Evolutionary conservation across 1,139 yeast genomes (phyloP).

Genomic region (Debaryomycetaceae sp.): DNA sequence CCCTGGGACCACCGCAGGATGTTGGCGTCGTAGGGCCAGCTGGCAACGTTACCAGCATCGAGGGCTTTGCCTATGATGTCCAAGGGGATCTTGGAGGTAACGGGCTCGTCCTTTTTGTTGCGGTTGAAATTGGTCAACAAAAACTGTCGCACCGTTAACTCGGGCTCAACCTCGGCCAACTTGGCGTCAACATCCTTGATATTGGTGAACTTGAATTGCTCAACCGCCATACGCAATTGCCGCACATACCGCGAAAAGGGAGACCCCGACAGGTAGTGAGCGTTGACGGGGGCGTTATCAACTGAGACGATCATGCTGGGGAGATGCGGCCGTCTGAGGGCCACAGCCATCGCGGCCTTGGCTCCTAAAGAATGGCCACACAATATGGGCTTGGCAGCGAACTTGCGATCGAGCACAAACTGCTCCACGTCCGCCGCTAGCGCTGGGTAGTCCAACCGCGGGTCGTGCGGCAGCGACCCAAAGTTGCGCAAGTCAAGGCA

Average conservation of each 20-base stretch:
- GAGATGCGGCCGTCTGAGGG: slow-evolving; percentile 63
- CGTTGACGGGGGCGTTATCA: slow-evolving; percentile 84
- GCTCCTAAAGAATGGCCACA: slow-evolving; percentile 99
- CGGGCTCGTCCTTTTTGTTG: slow-evolving; percentile 34
- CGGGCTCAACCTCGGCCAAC: slow-evolving; percentile 59
- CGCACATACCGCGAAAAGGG: slow-evolving; percentile 65
- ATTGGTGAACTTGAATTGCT: slow-evolving; percentile 38
- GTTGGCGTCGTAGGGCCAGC: slow-evolving; percentile 69
- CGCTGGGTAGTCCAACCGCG: slow-evolving; percentile 71
- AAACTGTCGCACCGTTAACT: slow-evolving; percentile 67
- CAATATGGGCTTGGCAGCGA: slow-evolving; percentile 51
- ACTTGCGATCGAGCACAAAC: slow-evolving; percentile 53
- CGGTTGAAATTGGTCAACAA: slow-evolving; percentile 64
- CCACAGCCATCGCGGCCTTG: slow-evolving; percentile 85
- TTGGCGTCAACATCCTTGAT: slow-evolving; percentile 67
- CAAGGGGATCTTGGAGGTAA: slow-evolving; percentile 62
- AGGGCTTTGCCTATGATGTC: slow-evolving; percentile 62
- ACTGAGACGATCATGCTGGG: slow-evolving; percentile 69
- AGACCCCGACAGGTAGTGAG: slow-evolving; percentile 45
- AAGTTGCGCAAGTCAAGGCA: slow-evolving; percentile 85
- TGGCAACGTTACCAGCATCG: slow-evolving; percentile 59
- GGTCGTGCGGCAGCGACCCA: slow-evolving; percentile 79
- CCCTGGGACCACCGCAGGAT: slow-evolving; percentile 54
- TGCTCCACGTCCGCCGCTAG: slow-evolving; percentile 80
- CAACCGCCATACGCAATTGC: slow-evolving; percentile 53